Percentiles rank a stretch among this genome's conserved stretches.
phyloP scores from a whole-genome alignment of 202 grass and related monocot genomes.

The Hordeum pubiflorum region DNA sequence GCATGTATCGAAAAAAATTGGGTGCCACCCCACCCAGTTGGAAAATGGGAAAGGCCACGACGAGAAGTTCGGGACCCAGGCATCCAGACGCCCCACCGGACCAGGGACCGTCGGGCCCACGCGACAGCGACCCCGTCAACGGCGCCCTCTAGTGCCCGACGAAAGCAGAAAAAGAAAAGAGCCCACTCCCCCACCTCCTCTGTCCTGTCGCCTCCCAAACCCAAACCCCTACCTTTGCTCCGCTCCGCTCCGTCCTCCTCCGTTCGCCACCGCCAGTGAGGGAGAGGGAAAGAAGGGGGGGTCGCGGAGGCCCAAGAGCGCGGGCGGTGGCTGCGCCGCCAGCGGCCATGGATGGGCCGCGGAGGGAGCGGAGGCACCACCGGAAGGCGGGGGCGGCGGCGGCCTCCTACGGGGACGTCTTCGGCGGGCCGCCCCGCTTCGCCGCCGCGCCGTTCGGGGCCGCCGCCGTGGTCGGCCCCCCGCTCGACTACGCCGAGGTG shows the following conservation, averaged over 20 bases:
- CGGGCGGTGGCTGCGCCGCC: not conserved
- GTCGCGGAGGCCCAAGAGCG: not conserved
- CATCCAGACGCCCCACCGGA: too few species aligned
- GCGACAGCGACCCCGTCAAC: not conserved
- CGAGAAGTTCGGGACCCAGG: too few species aligned
- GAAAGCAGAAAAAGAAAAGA: not conserved
- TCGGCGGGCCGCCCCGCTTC: conserved; percentile 63
- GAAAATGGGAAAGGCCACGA: too few species aligned
- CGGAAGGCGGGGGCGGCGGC: conserved; percentile 14
- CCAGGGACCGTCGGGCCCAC: not conserved
- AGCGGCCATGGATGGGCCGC: conserved; percentile 33
- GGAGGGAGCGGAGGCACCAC: conserved; percentile 44
- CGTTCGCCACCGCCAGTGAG: too few species aligned
- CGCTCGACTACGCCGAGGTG: conserved; percentile 58
- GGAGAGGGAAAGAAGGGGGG: too few species aligned
- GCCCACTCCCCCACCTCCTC: conserved; percentile 17
- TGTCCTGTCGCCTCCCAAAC: not conserved
- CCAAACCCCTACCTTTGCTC: conserved; percentile 17
- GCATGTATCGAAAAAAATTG: too few species aligned
- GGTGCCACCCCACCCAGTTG: too few species aligned
- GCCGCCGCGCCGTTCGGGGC: conserved; percentile 6
- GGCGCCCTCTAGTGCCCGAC: not conserved
- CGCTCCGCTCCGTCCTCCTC: not conserved
- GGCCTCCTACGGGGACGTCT: conserved; percentile 66
- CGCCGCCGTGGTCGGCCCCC: conserved; percentile 14